A percentile compares a stretch with the other conserved stretches of the same genome.
Conservation (phyloP, 1,139 yeast species). For the Pneumocystis oryctolagi region DNA sequence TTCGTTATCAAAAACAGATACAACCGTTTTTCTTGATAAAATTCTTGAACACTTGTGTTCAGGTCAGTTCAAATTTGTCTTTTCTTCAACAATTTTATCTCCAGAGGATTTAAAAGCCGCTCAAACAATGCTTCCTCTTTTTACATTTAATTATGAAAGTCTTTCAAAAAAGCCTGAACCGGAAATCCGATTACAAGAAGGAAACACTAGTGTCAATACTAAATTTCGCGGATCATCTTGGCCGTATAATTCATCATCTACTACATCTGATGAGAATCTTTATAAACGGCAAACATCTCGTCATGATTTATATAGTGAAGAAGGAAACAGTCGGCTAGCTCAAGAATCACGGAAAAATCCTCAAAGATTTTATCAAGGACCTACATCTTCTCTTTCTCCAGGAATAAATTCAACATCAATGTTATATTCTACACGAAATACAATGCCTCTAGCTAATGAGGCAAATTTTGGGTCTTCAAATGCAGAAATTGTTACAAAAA, state of each 20-base stretch:
- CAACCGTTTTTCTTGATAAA: conserved; percentile 19
- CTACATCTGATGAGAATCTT: not conserved
- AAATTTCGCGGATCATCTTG: not conserved
- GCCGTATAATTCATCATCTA: not conserved
- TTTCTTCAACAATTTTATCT: conserved; percentile 26
- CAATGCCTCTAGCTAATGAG: not conserved
- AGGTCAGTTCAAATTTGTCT: conserved; percentile 21
- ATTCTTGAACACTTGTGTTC: conserved; percentile 24
- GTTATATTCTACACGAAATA: not conserved
- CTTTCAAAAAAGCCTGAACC: not conserved
- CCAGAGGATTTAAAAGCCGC: conserved; percentile 24
- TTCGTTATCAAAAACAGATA: conserved; percentile 9
- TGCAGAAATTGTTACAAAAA: not conserved
- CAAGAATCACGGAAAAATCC: not conserved
- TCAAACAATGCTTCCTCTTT: conserved; percentile 28
- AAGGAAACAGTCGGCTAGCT: not conserved
- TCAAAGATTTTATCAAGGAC: not conserved
- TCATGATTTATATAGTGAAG: not conserved
- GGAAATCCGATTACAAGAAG: not conserved
- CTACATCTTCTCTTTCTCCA: not conserved
- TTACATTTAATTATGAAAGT: conserved; percentile 21
- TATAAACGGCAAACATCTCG: not conserved
- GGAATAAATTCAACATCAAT: not conserved
- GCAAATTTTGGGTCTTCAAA: not conserved
- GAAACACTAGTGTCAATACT: not conserved